These are phyloP conservation scores for Colletotrichum sp. DNA, from an alignment of 2,329 filamentous ascomycete genomes.

Conservation along the genomic window DNA sequence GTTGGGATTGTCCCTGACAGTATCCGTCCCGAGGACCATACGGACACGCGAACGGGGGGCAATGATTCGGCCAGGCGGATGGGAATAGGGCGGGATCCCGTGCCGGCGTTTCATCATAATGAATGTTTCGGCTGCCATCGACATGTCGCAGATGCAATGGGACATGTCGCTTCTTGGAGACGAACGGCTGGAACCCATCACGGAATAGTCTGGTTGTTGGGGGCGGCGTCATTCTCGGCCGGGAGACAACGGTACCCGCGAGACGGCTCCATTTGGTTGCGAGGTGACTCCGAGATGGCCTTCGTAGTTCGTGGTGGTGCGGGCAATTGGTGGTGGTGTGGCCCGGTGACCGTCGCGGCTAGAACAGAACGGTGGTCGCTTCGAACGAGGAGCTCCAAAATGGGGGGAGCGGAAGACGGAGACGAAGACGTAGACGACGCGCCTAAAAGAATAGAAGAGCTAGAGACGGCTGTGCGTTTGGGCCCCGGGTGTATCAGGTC, in stretches of 20 bases:
- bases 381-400: not conserved
- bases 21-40: not conserved
- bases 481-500: slow-evolving; percentile 11
- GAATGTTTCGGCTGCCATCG: not conserved
- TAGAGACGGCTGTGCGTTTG: not conserved
- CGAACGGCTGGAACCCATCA: not conserved
- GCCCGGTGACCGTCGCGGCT: not conserved
- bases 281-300: not conserved
- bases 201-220: not conserved
- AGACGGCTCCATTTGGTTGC: not conserved
- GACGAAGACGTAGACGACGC: not conserved
- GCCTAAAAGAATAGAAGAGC: not conserved
- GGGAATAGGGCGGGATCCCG: not conserved
- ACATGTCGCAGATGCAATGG: not conserved
- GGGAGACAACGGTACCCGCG: not conserved
- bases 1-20: not conserved
- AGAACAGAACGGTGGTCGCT: not conserved
- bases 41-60: not conserved
- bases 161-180: not conserved
- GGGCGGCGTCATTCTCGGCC: not conserved
- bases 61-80: not conserved
- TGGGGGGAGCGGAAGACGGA: not conserved
- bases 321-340: not conserved
- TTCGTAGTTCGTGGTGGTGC: not conserved
- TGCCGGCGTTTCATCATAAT: not conserved